Evolutionary conservation across 2,329 filamentous ascomycete species (phyloP).

Genomic region (Arthrobotrys iridis): DNA sequence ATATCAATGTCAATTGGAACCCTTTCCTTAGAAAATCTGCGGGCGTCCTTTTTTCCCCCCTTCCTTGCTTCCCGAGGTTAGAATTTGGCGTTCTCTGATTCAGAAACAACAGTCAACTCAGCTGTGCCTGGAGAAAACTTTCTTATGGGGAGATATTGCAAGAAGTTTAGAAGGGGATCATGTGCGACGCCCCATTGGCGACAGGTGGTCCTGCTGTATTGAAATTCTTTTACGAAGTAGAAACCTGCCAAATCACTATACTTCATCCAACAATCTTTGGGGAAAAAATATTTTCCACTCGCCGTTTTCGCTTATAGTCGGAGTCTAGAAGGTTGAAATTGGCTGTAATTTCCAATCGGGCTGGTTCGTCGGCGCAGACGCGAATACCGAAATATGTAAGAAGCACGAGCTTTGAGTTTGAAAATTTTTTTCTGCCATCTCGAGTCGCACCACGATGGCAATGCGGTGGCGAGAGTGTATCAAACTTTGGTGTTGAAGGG

Average conservation of each 20-base stretch:
- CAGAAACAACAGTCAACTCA: neutral
- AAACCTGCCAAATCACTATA: constrained; percentile 1
- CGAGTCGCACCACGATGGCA: constrained; percentile 47
- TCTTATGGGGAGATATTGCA: neutral
- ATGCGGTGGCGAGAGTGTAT: constrained; percentile 41
- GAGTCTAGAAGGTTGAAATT: constrained; percentile 30
- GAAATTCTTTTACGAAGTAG: neutral
- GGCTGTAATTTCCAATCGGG: constrained; percentile 21
- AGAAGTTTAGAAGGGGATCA: neutral
- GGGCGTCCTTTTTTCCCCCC: neutral
- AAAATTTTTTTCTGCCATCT: constrained; percentile 22
- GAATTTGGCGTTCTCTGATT: constrained; percentile 5
- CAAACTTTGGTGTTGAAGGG: constrained; percentile 6
- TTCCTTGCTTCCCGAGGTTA: neutral
- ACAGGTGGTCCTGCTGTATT: constrained; percentile 7
- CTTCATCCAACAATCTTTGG: neutral
- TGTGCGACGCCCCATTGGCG: constrained; percentile 13
- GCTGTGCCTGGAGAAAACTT: neutral
- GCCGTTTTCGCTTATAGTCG: constrained; percentile 48
- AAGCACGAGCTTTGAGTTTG: neutral
- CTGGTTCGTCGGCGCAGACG: neutral
- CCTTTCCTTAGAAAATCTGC: neutral
- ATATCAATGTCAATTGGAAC: constrained; percentile 15
- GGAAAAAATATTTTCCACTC: constrained; percentile 27
- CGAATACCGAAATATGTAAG: neutral